Base-by-base conservation (phyloP, 2,329 filamentous ascomycete species). In the Diaporthe nobilis region DNA sequence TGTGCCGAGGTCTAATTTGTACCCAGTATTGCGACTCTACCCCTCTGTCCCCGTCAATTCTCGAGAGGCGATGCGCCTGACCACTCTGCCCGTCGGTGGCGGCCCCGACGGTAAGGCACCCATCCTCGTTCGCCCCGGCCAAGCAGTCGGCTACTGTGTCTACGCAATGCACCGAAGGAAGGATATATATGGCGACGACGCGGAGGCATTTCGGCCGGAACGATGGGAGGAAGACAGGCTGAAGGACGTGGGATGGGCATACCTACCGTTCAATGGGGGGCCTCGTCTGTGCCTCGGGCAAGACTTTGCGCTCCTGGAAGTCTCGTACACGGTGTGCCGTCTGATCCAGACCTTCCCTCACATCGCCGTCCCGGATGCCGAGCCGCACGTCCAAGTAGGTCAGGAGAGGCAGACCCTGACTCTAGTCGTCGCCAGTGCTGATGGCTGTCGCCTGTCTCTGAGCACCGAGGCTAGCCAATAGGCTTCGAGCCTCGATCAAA, bases 261-360 rank as follows among this genome's bases (percentile, higher is more conserved):
- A 82, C 58, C 77, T 83, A 9, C 82, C 82, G 2, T 85, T 85
- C 74, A 85, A 83, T 68, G 83, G 82, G 4, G 84, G 83, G 0
- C 84, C 84, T 13, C 78, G 84, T 44, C 81, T 83, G 8, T 85
- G 84, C 67, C 77, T 85, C 3, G 83, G 82, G 4, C 82, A 84
- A 77, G 79, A 84, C 78, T 84, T 82, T 57, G 81, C 81, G 20
- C 51, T 82, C 49, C 77, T 80, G 57, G 79, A 82, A 57, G 75
- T 77, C 15, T 78, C 78, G 17, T 79, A 79, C 58, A 76, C 77
- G 0, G 22, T 78, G 0, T 77, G 79, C 17, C 58, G 77, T 28
- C 57, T 79, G 7, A 61, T 79, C 1, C 79, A 79, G 72, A 67
- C 67, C 2, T 79, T 78, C 39, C 39, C 73, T 5, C 28, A 17